phyloP scores from a whole-genome alignment of 139 green algal genomes.

The Chlamydomonas sp. region DNA sequence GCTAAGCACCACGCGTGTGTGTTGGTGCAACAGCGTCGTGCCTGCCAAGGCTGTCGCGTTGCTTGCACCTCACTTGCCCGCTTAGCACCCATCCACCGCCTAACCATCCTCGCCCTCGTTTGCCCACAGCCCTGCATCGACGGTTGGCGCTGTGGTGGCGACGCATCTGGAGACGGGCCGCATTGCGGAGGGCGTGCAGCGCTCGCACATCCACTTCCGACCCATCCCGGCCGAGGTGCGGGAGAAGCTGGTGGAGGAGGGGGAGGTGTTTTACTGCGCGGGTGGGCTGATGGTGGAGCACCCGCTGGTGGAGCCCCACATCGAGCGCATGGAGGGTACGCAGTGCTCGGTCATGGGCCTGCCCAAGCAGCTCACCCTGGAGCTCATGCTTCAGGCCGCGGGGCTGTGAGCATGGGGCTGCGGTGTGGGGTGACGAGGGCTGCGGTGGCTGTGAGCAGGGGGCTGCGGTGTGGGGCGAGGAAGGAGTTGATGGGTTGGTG shows the following conservation, averaged over 20 bases:
- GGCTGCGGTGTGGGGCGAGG: not conserved
- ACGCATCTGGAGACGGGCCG: conserved; percentile 16
- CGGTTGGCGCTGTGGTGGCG: conserved; percentile 18
- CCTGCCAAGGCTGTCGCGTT: too few species aligned
- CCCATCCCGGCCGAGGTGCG: conserved; percentile 65
- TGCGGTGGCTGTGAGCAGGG: not conserved
- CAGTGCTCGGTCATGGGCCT: conserved; percentile 84
- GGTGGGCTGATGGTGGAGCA: conserved; percentile 87
- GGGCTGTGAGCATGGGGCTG: conserved; percentile 1
- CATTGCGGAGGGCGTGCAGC: conserved; percentile 23
- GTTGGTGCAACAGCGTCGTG: too few species aligned
- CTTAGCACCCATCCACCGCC: not conserved
- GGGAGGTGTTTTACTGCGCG: conserved; percentile 74
- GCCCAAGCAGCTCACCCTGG: conserved; percentile 58
- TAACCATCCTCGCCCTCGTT: not conserved
- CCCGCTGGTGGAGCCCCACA: conserved; percentile 59
- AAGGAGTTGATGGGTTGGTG: not conserved
- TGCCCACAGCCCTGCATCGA: conserved; percentile 19
- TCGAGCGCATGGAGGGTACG: conserved; percentile 66
- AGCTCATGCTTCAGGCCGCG: conserved; percentile 57
- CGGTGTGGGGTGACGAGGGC: not conserved
- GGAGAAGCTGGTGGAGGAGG: conserved; percentile 70
- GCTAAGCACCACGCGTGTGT: too few species aligned
- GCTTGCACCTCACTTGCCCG: too few species aligned
- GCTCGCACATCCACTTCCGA: conserved; percentile 62